Evolutionary conservation across 2,329 filamentous ascomycete species (phyloP).

Genomic region (Plenodomus tracheiphilus): DNA sequence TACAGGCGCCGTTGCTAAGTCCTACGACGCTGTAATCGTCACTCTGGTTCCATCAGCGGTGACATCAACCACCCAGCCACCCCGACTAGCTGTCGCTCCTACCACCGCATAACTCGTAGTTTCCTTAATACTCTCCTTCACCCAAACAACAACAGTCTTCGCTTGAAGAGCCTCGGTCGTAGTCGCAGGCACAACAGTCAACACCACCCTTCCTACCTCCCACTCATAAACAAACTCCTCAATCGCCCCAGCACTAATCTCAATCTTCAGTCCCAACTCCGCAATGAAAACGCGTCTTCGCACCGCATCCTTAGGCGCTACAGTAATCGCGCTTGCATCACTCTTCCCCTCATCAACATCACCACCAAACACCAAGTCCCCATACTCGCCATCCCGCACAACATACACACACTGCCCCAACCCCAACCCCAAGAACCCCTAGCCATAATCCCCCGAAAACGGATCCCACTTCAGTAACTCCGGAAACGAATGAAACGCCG

Average conservation of each 20-base stretch:
- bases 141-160: conserved; percentile 20
- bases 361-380: conserved; percentile 56
- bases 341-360: conserved; percentile 33
- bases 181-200: conserved; percentile 12
- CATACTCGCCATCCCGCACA: conserved; percentile 50
- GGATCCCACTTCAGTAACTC: conserved; percentile 61
- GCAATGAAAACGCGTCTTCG: conserved; percentile 55
- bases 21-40: conserved; percentile 5
- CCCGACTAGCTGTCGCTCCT: conserved; percentile 12
- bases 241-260: conserved; percentile 26
- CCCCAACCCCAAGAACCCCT: conserved; percentile 56
- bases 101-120: conserved; percentile 10
- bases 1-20: neutral
- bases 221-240: conserved; percentile 16
- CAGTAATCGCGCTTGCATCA: conserved; percentile 29
- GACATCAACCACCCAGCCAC: conserved; percentile 22
- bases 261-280: conserved; percentile 45
- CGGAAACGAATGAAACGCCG: conserved; percentile 62
- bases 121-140: conserved; percentile 13
- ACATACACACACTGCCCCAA: conserved; percentile 58
- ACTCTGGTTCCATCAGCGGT: conserved; percentile 11
- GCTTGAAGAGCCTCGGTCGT: conserved; percentile 15
- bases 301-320: conserved; percentile 53
- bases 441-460: conserved; percentile 62
- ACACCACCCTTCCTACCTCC: conserved; percentile 7